Percentiles rank a stretch among this genome's conserved stretches.
Conservation (phyloP, 2,329 filamentous ascomycete species). For the Lachnellula occidentalis region DNA sequence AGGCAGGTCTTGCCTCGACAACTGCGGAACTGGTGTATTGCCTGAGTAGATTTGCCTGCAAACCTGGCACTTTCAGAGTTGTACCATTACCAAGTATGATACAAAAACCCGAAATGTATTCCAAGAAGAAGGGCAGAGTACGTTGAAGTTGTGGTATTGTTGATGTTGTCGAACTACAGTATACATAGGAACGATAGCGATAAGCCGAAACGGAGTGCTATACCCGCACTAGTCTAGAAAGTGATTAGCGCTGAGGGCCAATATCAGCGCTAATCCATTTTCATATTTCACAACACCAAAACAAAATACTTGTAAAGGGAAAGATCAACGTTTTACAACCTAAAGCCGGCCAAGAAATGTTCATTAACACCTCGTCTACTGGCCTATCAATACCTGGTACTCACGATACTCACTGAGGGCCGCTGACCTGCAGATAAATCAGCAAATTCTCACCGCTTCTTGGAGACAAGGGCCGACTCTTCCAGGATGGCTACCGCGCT, state of each 20-base stretch:
- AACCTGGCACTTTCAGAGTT: background rate
- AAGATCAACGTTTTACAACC: background rate
- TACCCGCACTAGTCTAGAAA: background rate
- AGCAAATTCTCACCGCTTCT: conserved; percentile 4
- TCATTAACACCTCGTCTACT: background rate
- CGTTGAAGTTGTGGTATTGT: background rate
- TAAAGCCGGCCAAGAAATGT: conserved; percentile 9
- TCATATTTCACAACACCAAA: conserved; percentile 4
- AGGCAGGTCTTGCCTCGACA: too few relatives aligned
- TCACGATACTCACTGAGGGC: conserved; percentile 20
- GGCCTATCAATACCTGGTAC: conserved; percentile 1
- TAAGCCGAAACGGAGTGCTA: background rate
- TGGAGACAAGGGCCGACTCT: background rate
- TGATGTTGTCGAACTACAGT: background rate
- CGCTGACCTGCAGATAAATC: conserved; percentile 25
- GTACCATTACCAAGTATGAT: background rate
- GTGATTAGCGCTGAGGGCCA: background rate
- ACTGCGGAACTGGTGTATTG: too few relatives aligned
- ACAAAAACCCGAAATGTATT: background rate
- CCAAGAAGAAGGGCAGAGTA: background rate
- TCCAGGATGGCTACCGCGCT: conserved; percentile 6
- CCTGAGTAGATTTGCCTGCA: background rate
- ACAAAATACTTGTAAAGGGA: background rate
- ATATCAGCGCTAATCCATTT: conserved; percentile 8
- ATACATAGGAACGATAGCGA: background rate